Conservation (phyloP, 106 monocot genomes). For the Cymbidium sinense region DNA sequence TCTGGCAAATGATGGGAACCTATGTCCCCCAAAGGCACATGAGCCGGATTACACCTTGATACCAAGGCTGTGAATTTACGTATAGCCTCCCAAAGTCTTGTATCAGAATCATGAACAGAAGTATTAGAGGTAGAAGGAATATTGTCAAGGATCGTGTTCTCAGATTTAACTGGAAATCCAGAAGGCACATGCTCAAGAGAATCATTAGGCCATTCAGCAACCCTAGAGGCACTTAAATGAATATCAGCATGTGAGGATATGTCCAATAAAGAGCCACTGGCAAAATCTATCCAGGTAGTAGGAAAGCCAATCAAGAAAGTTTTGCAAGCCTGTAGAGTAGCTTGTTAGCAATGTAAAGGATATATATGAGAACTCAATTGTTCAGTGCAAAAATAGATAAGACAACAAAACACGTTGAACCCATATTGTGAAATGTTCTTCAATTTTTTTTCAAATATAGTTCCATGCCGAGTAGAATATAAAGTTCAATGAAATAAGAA, state of each 20-base stretch:
- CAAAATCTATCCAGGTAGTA: conserved; percentile 2
- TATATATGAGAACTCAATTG: background rate
- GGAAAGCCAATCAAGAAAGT: conserved; percentile 6
- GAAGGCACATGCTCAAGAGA: too few species aligned
- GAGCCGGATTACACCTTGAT: background rate
- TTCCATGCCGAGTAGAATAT: background rate
- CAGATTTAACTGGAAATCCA: background rate
- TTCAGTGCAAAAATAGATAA: background rate
- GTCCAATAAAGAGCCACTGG: background rate
- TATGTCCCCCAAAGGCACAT: background rate
- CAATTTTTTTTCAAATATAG: background rate
- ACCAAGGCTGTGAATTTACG: background rate
- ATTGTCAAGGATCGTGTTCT: background rate
- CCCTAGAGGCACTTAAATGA: background rate
- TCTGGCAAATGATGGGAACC: too few species aligned
- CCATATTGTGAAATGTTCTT: background rate
- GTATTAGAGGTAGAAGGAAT: background rate
- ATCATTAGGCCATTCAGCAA: background rate
- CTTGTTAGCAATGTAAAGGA: background rate
- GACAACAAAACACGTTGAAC: background rate
- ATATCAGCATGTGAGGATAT: background rate
- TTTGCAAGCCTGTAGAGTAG: conserved; percentile 7
- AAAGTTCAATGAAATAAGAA: conserved; percentile 1
- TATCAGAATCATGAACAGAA: background rate
- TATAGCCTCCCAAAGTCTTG: background rate